Conservation (phyloP, 306 rosid species). For the Lotus japonicus region DNA sequence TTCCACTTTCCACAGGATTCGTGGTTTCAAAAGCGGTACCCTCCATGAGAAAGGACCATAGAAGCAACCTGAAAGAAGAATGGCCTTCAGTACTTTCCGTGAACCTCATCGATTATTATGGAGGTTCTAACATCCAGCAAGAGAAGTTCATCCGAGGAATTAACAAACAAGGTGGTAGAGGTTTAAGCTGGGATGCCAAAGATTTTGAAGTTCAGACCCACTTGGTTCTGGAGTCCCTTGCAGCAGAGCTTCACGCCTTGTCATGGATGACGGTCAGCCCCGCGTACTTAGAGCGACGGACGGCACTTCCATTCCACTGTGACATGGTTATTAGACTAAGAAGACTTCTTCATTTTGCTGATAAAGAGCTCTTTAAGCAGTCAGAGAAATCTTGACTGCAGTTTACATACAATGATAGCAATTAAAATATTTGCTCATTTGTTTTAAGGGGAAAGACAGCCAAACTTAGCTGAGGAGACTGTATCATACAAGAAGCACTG, state of each 20-base stretch:
- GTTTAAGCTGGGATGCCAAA: constrained; percentile 56
- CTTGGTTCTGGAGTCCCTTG: constrained; percentile 77
- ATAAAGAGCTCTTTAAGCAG: constrained; percentile 67
- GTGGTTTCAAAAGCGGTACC: constrained; percentile 91
- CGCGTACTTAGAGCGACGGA: constrained; percentile 78
- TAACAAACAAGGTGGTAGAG: constrained; percentile 64
- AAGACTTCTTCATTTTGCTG: constrained; percentile 95
- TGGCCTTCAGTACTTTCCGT: constrained; percentile 90
- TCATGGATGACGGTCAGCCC: constrained; percentile 98
- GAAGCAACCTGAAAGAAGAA: constrained; percentile 78
- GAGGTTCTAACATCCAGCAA: constrained; percentile 56
- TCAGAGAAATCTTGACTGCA: constrained; percentile 54
- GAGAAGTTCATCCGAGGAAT: constrained; percentile 60
- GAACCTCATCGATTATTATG: constrained; percentile 87
- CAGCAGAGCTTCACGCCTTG: constrained; percentile 94
- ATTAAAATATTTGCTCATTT: constrained; percentile 5
- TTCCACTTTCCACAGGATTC: constrained; percentile 87
- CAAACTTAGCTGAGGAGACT: constrained; percentile 21
- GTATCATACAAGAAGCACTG: constrained; percentile 26
- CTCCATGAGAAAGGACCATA: constrained; percentile 74
- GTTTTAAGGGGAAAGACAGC: constrained; percentile 10
- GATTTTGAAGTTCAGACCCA: constrained; percentile 75
- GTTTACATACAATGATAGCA: constrained; percentile 19
- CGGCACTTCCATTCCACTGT: constrained; percentile 90
- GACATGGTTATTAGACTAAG: constrained; percentile 96